Base-by-base conservation (phyloP, 2,329 filamentous ascomycete species). In the Thelonectria olida region DNA sequence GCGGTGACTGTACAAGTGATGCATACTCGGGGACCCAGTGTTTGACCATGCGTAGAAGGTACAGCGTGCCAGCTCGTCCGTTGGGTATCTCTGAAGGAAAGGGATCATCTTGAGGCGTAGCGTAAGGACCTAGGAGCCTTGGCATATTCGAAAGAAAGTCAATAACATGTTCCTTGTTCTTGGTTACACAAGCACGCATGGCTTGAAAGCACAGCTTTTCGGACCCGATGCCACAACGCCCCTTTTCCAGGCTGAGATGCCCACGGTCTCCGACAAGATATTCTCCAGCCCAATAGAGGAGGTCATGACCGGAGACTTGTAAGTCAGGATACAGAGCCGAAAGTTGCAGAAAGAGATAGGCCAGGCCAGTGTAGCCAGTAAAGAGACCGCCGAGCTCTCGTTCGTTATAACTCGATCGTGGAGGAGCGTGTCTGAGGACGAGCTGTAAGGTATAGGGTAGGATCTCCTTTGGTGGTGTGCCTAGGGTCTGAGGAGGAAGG, bases 51-150 rank as follows among this genome's bases (percentile, higher is more conserved):
- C 90, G 82, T 39, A 92, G 81, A 42, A 91, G 78, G 72, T 92
- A 92, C 22, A 92, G 79, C 54, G 88, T 85, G 0, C 90, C 90
- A 1, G 90, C 87, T 10, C 88, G 83, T 6, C 90, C 90, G 72
- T 89, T 88, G 6, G 90, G 76, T 74, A 89, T 84, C 70, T 92
- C 90, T 54, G 90, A 87, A 1, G 76, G 71, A 34, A 78, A 80
- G 1, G 75, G 80, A 23, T 83, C 82, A 2, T 71, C 70, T n/a
- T 67, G 59, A 2, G 56, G 50, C 23, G 63, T 63, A 1, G 65
- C 53, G 23, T 69, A 73, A 5, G 73, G 68, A 0, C 65, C 68
- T 13, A 80, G 64, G 4, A 81, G 58, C n/a, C 69, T 58, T 3
- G 74, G 64, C 0, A 81, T 76, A 54, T 76, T 78, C 8, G 76